phyloP scores from a whole-genome alignment of 2,329 filamentous ascomycete genomes.

The Xylariaceae sp. region DNA sequence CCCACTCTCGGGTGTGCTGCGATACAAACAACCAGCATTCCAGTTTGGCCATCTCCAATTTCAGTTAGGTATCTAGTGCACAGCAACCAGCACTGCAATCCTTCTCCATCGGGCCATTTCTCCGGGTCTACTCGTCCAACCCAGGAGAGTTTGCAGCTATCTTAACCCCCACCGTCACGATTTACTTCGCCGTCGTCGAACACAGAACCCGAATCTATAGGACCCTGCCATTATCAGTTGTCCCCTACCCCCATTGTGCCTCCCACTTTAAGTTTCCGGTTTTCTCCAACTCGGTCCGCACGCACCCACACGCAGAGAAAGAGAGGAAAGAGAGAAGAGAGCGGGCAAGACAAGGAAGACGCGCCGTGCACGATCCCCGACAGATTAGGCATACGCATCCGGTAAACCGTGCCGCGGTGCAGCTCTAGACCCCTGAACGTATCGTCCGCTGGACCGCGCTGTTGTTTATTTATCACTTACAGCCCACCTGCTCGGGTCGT shows the following conservation, averaged over 20 bases:
- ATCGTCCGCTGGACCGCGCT: conserved; percentile 5
- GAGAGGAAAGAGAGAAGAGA: neutral
- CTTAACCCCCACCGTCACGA: neutral
- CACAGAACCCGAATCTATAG: neutral
- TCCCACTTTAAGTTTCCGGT: neutral
- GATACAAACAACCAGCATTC: conserved; percentile 5
- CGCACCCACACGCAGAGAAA: neutral
- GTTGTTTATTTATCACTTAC: conserved; percentile 1
- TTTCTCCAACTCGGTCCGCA: neutral
- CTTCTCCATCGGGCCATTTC: no score
- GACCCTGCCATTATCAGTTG: neutral
- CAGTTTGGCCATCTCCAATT: conserved; percentile 11
- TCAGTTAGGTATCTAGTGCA: neutral
- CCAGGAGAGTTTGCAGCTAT: neutral
- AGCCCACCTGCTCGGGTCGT: neutral
- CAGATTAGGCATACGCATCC: neutral
- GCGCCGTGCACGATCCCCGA: conserved; percentile 7
- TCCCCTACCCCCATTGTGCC: neutral
- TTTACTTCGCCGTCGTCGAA: neutral
- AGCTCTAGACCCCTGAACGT: conserved; percentile 8
- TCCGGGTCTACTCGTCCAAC: neutral
- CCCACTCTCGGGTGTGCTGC: neutral
- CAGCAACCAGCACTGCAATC: neutral
- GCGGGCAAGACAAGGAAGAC: neutral
- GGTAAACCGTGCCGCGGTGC: neutral